phyloP scores from a whole-genome alignment of 164 flowering plant genomes.

The Macadamia tetraphylla region DNA sequence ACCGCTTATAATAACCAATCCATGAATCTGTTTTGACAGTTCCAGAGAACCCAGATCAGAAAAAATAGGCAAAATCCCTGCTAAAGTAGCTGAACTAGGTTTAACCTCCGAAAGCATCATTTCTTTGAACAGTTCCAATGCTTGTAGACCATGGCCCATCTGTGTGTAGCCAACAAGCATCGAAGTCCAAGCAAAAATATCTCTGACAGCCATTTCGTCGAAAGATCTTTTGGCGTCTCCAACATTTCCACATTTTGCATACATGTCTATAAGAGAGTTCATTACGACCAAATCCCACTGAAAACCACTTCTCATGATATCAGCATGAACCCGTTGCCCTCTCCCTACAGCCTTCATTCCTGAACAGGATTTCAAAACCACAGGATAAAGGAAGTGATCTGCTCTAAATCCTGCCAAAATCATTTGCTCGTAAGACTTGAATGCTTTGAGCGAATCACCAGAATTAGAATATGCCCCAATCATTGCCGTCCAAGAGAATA shows the following conservation, averaged over 20 bases:
- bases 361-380: conserved; percentile 26
- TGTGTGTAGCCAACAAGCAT: conserved; percentile 25
- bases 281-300: conserved; percentile 23
- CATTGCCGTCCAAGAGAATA: background rate
- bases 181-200: conserved; percentile 25
- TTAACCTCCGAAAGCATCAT: conserved; percentile 18
- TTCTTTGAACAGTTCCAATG: conserved; percentile 20
- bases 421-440: conserved; percentile 17
- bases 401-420: conserved; percentile 15
- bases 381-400: conserved; percentile 26
- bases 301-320: conserved; percentile 20
- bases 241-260: conserved; percentile 22
- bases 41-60: conserved; percentile 20
- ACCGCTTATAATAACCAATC: conserved; percentile 16
- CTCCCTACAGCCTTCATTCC: conserved; percentile 14
- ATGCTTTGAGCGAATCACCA: conserved; percentile 9
- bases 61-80: conserved; percentile 25
- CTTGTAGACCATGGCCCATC: conserved; percentile 11
- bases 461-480: conserved; percentile 15
- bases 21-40: conserved; percentile 26
- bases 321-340: conserved; percentile 19
- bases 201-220: conserved; percentile 16
- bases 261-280: conserved; percentile 33
- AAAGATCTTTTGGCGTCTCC: conserved; percentile 20
- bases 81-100: conserved; percentile 22